Base-by-base conservation (phyloP, 768 basidiomycete genomes). In the Russula dissimulans region DNA sequence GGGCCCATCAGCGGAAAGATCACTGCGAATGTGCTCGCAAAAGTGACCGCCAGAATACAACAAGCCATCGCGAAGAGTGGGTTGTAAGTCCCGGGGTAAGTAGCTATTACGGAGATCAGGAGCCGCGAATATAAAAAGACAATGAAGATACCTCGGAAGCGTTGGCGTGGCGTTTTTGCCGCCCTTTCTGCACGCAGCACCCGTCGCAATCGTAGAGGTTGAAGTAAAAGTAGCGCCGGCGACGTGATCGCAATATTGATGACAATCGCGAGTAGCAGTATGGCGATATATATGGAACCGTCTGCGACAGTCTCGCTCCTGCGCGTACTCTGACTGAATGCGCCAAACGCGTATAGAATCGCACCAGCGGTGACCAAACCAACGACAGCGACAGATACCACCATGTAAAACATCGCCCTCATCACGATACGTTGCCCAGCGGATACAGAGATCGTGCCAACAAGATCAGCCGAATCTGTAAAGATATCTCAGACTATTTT, bases 1-100 rank as follows among this genome's bases (percentile, higher is more conserved):
- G 89, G 86, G 1, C 80, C 83, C 58, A 91, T 81, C 55, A 91
- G 72, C 1, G 90, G 89, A 70, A 91, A 91, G 56, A 91, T 81
- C 48, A 90, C 71, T 31, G 83, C 74, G 73, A 91, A 89, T 8
- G 81, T 81, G 26, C 85, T 84, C 45, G 86, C 85, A 71, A 89
- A 86, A 36, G 87, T 75, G 61, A 90, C 75, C 41, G 81, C 85
- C 48, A 91, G 75, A 53, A 86, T 73, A 69, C 83, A 86, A 44
- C 83, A 81, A 50, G 81, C 81, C 38, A 81, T 79, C 22, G 85
- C 82, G 70, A 82, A 85, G 3, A 85, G 77, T 12, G 86, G 84
- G 59, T 88, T 81, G 67, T 88, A 89, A 31, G 81, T 78, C 66
- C 79, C 75, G 36, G 90, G 89, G 67, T 87, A 89, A 62, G 86